Base-by-base conservation (phyloP, 106 monocot species). In the Dioscorea zingiberensis region DNA sequence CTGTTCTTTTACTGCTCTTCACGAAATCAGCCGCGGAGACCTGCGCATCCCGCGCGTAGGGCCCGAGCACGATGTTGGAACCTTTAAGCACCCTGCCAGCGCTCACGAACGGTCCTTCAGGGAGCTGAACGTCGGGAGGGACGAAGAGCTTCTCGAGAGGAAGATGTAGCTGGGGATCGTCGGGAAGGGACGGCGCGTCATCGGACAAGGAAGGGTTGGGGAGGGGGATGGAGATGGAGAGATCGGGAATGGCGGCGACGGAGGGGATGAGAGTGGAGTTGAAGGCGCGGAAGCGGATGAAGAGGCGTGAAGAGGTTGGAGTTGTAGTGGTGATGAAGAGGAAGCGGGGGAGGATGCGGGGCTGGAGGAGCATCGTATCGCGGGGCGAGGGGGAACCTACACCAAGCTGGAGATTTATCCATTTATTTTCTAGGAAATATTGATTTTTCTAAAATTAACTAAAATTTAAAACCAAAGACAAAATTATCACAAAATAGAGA, bases 1-100 rank as follows among this genome's bases (percentile, higher is more conserved):
- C 94, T 54, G 73, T 62, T 63, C 62, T 48, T 4, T 76, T 76
- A 73, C 94, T 94, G 72, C 94, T 94, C 94, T 90, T 94, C 24
- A 94, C 75, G 59, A 87, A 94, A 72, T 90, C 94, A 17, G 94
- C 87, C 8, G 70, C 27, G 18, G 75, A 32, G 10, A 94, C 81
- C 65, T 65, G 72, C 13, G 87, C 77, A 28, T 71, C 80, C 25
- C 65, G 26, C 24, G 81, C 87, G 69, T 83, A 87, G 0, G 81
- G 69, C 10, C 89, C 86, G 26, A 93, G 74, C 12, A 93, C 88
- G 61, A 94, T 90, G 70, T 94, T 94, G 28, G 94, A 94, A 3
- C 94, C 90, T 44, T 69, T 82, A 17, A 94, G 84, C 49, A 94
- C 77, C 47, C 90, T 72, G 19, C 59, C 73, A 38, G 0, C 38